A percentile compares a stretch with the other conserved stretches of the same genome.
These are phyloP conservation scores for Rhododendron ferrugineum DNA, from an alignment of 148 eudicot genomes.

Conservation along the genomic window DNA sequence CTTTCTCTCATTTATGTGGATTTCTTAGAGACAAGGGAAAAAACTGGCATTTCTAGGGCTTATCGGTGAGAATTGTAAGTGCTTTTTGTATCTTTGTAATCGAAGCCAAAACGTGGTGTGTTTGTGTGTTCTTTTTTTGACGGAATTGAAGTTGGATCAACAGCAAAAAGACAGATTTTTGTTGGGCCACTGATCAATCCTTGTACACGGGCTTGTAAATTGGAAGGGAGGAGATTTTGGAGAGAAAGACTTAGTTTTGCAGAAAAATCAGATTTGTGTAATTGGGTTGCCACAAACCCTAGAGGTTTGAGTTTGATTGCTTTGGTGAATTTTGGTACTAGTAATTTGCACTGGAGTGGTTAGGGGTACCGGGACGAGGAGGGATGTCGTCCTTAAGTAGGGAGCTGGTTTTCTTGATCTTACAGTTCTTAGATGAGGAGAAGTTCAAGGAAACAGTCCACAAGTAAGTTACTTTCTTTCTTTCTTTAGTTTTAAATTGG, in stretches of 20 bases:
- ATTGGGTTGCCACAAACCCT: background rate
- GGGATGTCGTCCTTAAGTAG: conserved; percentile 59
- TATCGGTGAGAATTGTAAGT: background rate
- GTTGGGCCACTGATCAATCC: background rate
- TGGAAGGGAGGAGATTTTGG: background rate
- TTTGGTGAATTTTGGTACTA: conserved; percentile 1
- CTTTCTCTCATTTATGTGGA: background rate
- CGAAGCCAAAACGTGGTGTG: background rate
- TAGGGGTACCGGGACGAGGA: conserved; percentile 39
- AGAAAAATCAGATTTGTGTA: background rate
- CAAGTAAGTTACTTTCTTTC: conserved; percentile 35
- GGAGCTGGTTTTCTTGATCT: conserved; percentile 54
- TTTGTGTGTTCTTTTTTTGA: background rate
- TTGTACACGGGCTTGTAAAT: background rate
- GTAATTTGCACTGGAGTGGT: conserved; percentile 48
- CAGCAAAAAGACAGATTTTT: background rate
- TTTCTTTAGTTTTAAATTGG: background rate
- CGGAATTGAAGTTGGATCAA: background rate
- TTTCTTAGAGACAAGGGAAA: background rate
- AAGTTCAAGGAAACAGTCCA: conserved; percentile 63
- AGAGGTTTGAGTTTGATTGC: background rate
- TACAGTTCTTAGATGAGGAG: conserved; percentile 59
- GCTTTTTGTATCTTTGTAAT: background rate
- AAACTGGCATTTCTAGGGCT: background rate
- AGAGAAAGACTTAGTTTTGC: background rate